phyloP scores from a whole-genome alignment of 2,329 filamentous ascomycete genomes.

The Aspergillus sp. region DNA sequence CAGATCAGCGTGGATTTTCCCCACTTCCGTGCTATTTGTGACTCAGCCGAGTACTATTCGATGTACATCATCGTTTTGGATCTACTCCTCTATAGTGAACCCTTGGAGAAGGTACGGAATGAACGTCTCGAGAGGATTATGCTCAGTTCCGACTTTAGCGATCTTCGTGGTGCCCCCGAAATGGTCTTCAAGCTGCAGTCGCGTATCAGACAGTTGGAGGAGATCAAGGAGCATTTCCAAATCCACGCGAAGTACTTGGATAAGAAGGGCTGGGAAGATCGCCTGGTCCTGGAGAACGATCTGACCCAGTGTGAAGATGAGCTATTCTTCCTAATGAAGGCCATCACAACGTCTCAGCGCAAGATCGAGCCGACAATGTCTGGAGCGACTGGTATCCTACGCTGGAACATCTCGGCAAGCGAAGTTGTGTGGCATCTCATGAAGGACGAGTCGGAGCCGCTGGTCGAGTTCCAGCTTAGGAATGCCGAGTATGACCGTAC shows the following conservation, averaged over 20 bases:
- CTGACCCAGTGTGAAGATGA: slow-evolving; percentile 90
- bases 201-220: slow-evolving; percentile 87
- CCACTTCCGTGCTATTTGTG: slow-evolving; percentile 88
- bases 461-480: slow-evolving; percentile 90
- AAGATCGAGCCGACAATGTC: slow-evolving; percentile 68
- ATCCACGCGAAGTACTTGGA: slow-evolving; percentile 86
- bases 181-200: slow-evolving; percentile 91
- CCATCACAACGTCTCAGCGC: slow-evolving; percentile 92
- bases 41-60: slow-evolving; percentile 95
- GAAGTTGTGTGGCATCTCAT: slow-evolving; percentile 98
- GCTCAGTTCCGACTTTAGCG: slow-evolving; percentile 97
- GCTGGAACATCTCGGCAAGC: slow-evolving; percentile 89
- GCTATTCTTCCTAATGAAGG: slow-evolving; percentile 99
- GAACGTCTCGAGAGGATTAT: slow-evolving; percentile 98
- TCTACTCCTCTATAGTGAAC: slow-evolving; percentile 92
- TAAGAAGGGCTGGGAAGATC: slow-evolving; percentile 86
- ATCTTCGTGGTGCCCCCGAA: slow-evolving; percentile 86
- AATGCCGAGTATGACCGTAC: slow-evolving; percentile 92
- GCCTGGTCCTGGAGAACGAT: slow-evolving; percentile 84
- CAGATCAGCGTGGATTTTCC: slow-evolving; percentile 97
- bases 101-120: slow-evolving; percentile 92
- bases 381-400: slow-evolving; percentile 74
- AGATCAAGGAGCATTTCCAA: slow-evolving; percentile 96
- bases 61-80: slow-evolving; percentile 98
- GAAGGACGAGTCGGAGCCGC: slow-evolving; percentile 77